Evolutionary conservation across 1,139 yeast genomes (phyloP), one percentile per base, ranked within the genome.

Genomic region (Kluyveromyces sp.): DNA sequence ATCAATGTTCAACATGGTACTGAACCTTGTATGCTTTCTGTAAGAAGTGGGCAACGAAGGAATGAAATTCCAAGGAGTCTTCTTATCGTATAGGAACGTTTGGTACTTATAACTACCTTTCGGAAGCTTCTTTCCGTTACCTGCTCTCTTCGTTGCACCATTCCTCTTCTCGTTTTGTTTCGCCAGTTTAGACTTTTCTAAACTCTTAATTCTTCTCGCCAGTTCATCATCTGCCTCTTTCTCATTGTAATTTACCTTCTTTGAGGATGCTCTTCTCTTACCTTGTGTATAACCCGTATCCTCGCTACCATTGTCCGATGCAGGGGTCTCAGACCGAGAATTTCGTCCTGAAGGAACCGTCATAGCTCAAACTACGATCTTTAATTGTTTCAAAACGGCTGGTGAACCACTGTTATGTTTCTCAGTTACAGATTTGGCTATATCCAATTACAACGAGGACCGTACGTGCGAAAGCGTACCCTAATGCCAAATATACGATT

Each of bases 1-100:
- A 4, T 59, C 59, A n/a, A 69, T 54, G 43, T 71, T 68, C 40
- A 70, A 53, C 3, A 68, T 45, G 41, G 60, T 55, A 0, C 69
- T 63, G 46, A 66, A 66, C 19, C 54, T 51, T 42, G 54, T 56
- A 28, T 52, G 46, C 34, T 57, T 58, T 37, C 60, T 50, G 19
- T 47, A 51, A 6, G 60, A 45, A 16, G 57, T 52, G 1, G 63
- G 63, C 9, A 59, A 43, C n/a, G 53, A 50, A 2, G 65, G 65
- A 19, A 60, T 57, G 37, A 60, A 52, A 41, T 58, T 60, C 64
- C 64, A 60, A n/a, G 48, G 41, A 4, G 47, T 48, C 3, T 35
- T 34, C 33, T 51, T 56, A 33, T 57, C 58, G 34, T 49, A 49
- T 16, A 60, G 35, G 31, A 52, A 55, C 15, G 49, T 49, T 38